phyloP scores from a whole-genome alignment of 495 filamentous ascomycete species.

The Saxophila tyrrhenica region DNA sequence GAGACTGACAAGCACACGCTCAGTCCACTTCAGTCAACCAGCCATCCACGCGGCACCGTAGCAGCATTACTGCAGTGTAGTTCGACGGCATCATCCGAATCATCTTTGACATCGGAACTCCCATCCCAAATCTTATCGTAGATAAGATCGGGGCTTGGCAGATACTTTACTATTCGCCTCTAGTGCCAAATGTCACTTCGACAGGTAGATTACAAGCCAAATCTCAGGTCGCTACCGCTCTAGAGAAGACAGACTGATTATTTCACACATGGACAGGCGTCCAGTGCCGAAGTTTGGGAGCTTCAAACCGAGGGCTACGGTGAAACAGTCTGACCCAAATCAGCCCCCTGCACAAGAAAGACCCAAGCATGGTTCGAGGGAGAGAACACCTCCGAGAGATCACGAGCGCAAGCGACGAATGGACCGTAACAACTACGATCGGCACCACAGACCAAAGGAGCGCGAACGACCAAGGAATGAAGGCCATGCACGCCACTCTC shows the following conservation, averaged over 20 bases:
- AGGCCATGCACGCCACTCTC: neutral
- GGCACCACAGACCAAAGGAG: neutral
- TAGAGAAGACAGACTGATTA: neutral
- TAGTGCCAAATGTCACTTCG: too few relatives aligned
- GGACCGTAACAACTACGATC: neutral
- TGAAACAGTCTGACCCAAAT: neutral
- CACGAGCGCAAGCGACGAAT: neutral
- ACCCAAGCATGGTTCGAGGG: neutral
- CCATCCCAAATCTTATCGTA: too few relatives aligned
- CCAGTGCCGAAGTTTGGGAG: conserved; percentile 23
- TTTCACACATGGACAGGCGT: neutral
- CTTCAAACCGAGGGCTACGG: conserved; percentile 19
- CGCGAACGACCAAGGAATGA: neutral
- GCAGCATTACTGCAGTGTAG: too few relatives aligned
- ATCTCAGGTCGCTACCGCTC: too few relatives aligned
- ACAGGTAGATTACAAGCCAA: too few relatives aligned
- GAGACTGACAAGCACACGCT: too few relatives aligned
- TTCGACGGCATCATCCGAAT: too few relatives aligned
- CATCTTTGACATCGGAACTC: too few relatives aligned
- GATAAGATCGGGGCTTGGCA: too few relatives aligned
- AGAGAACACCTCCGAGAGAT: neutral
- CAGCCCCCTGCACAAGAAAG: neutral
- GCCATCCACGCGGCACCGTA: too few relatives aligned
- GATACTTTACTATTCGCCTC: too few relatives aligned
- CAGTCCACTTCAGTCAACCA: too few relatives aligned